Evolutionary conservation across 108 stramenopile genomes (phyloP).

Genomic region (Cylindrotheca fusiformis): DNA sequence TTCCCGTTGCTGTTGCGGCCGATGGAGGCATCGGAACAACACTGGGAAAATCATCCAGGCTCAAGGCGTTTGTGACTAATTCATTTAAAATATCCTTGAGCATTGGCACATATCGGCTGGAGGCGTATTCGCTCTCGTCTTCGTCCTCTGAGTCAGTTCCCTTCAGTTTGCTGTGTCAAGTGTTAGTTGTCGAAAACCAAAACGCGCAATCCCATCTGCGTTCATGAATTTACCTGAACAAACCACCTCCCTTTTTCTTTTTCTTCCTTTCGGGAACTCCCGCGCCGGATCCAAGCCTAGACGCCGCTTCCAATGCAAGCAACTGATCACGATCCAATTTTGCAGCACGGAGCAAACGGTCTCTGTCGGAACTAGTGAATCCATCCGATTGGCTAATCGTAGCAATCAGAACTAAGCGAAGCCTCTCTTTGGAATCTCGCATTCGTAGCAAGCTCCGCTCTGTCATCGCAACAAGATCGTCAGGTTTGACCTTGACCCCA

Average conservation of each 20-base stretch:
- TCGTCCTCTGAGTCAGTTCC: constrained; percentile 17
- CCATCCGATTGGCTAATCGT: constrained; percentile 85
- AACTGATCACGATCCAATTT: constrained; percentile 52
- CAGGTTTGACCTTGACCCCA: constrained; percentile 56
- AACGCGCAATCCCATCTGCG: background rate
- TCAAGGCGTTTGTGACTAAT: constrained; percentile 55
- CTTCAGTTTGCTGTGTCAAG: background rate
- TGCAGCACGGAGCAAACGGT: constrained; percentile 68
- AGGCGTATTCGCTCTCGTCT: constrained; percentile 72
- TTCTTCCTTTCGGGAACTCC: background rate
- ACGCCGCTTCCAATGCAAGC: constrained; percentile 56
- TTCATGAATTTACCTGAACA: constrained; percentile 24
- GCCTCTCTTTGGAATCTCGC: constrained; percentile 48
- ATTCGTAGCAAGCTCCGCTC: constrained; percentile 49
- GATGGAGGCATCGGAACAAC: constrained; percentile 75
- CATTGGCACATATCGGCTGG: constrained; percentile 77
- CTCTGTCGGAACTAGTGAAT: constrained; percentile 51
- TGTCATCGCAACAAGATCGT: constrained; percentile 62
- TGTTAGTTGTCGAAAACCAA: background rate
- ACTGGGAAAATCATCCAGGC: constrained; percentile 85
- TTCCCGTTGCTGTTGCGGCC: constrained; percentile 1
- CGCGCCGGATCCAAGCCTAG: constrained; percentile 48
- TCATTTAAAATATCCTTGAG: constrained; percentile 73
- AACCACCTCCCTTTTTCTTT: constrained; percentile 14
- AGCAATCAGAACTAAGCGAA: constrained; percentile 85